Conservation (phyloP, 164 flowering plant species). For the Stephania cephalantha region DNA sequence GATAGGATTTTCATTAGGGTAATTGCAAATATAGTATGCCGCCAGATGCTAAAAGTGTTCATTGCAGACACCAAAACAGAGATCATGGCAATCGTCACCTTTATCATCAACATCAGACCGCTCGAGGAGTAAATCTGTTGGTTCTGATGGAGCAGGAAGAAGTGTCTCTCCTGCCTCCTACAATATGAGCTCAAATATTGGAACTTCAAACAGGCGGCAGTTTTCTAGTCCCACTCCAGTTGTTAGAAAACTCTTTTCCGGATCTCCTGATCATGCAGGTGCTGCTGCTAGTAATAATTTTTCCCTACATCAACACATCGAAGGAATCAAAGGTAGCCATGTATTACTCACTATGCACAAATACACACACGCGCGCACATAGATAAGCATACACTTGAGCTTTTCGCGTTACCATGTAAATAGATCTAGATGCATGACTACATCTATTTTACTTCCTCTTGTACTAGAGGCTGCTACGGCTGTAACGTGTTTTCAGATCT, state of each 20-base stretch:
- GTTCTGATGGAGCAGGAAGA: constrained; percentile 27
- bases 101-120: constrained; percentile 26
- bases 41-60: background rate
- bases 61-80: constrained; percentile 32
- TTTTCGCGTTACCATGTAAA: background rate
- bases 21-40: background rate
- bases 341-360: background rate
- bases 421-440: background rate
- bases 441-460: background rate
- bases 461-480: background rate
- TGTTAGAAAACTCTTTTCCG: constrained; percentile 28
- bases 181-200: constrained; percentile 13
- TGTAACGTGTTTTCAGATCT: background rate
- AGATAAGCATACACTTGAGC: no score
- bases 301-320: constrained; percentile 10
- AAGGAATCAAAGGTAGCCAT: constrained; percentile 4
- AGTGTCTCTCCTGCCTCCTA: constrained; percentile 34
- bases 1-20: background rate
- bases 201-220: constrained; percentile 16
- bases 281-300: constrained; percentile 18
- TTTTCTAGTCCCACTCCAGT: constrained; percentile 34
- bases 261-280: constrained; percentile 19
- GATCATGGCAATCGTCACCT: constrained; percentile 26
- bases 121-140: constrained; percentile 28
- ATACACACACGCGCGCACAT: no score